Base-by-base conservation (phyloP, 1,284 basidiomycete species). In the Xanthoconium separans region DNA sequence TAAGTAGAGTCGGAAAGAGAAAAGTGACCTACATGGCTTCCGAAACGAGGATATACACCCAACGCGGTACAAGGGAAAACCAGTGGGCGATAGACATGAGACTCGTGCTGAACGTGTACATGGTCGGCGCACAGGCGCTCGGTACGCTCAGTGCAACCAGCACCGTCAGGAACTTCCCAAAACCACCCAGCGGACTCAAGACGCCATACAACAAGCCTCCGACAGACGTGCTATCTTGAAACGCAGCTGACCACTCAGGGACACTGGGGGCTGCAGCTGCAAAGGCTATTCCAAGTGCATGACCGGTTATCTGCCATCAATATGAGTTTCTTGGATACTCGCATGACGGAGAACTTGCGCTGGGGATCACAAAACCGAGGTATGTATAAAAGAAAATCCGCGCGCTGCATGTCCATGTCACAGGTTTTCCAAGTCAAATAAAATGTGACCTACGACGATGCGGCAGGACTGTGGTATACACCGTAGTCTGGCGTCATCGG, bases 101-200 rank as follows among this genome's bases (percentile, higher is more conserved):
- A 56, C 83, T 87, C 43, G 84, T 81, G 20, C 87, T 85, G 60
- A 86, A 88, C 4, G 84, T 85, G 65, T 92, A 92, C 80, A 91
- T 88, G 15, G 81, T 85, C 3, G 87, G 85, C 12, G 85, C 89
- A 60, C 85, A 77, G 12, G 79, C 76, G 43, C 80, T 79, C 0
- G 81, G 75, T n/a, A 80, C 71, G 11, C 75, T 78, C 53, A 81
- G 61, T 6, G 77, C 73, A 29, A 79, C 68, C 24, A 80, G 59
- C 27, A 79, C 78, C 0, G 65, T 66, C 22, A 69, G 64, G 64
- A 87, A 80, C 61, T 77, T 75, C 15, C 85, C 85, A 61, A 89
- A 89, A 12, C 83, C 79, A 1, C 77, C 76, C 2, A 71, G 62
- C 7, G 79, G 77, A 0, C 68, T 61, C 7, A 85, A 71, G 50